Base-by-base conservation (phyloP, 1,284 basidiomycete species). In the Fomitopsis pinicola region DNA sequence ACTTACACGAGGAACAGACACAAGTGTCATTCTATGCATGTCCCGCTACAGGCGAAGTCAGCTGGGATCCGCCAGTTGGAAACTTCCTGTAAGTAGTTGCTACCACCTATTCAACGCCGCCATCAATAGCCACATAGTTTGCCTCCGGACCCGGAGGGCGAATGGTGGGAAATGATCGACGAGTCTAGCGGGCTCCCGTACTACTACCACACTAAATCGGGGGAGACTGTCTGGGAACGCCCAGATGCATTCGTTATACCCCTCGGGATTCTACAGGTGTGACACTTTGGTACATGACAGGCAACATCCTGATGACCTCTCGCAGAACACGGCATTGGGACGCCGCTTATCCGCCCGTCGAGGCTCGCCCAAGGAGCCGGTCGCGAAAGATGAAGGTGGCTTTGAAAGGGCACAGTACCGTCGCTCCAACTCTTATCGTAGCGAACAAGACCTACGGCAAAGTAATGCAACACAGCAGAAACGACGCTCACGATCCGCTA, bases 91-190 rank as follows among this genome's bases (percentile, higher is more conserved):
- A 72, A 73, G 86, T 79, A 15, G 17, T 26, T 22, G 45, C 19
- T 15, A n/a, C 33, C 7, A 42, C 54, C 22, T 46, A 59, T 68
- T 67, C 59, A 61, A 66, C 69, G 62, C 64, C 28, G 30, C 59
- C 35, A 30, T 66, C 68, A 42, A 60, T 48, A 42, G 30, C 63
- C 63, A 64, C 69, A 19, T 68, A 92, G 90, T 52, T 78, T 98
- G 40, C 95, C 95, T 28, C 91, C 92, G 7, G 91, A 82, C 63
- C 81, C 85, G 3, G 87, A 91, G 38, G 95, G 95, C 53, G 94
- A 97, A 72, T 98, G 95, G 95, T 97, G 95, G 94, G 94, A 97
- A 74, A 82, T 97, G 65, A 80, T 82, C 48, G 95, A 97, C 73
- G 87, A 92, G 42, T 82, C 85, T 36, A 88, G 86, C 58, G 89